These are phyloP conservation scores for Scedosporium dehoogii DNA, from an alignment of 2,329 filamentous ascomycete genomes.

Conservation along the genomic window DNA sequence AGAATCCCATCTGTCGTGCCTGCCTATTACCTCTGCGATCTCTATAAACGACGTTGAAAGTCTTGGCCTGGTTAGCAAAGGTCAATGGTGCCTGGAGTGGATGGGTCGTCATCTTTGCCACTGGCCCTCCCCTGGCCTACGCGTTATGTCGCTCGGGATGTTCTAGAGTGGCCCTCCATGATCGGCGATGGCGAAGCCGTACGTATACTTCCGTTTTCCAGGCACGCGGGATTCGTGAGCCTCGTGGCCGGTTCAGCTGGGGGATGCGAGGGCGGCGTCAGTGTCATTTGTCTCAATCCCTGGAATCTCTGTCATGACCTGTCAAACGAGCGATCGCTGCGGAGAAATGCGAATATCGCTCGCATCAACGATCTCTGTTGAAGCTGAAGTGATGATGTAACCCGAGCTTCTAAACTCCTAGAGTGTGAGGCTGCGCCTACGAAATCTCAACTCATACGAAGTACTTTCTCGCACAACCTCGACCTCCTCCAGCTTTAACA, in stretches of 20 bases:
- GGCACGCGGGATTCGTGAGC: background rate
- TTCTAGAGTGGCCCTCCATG: background rate
- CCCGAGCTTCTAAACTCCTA: no score
- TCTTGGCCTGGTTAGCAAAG: background rate
- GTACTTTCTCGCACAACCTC: no score
- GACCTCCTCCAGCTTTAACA: no score
- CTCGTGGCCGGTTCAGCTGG: background rate
- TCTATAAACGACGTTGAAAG: background rate
- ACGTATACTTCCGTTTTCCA: background rate
- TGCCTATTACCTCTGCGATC: background rate
- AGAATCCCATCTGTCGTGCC: background rate
- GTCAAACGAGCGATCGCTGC: background rate
- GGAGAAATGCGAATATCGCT: background rate
- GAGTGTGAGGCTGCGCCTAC: no score
- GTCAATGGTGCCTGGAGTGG: background rate
- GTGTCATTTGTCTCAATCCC: background rate
- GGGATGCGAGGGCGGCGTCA: background rate
- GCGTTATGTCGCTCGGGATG: background rate
- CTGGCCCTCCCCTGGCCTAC: background rate
- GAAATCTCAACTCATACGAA: no score
- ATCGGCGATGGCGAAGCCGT: background rate
- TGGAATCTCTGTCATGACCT: background rate
- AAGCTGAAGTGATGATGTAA: no score
- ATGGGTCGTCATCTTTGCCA: background rate
- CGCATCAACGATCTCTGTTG: no score